Evolutionary conservation across 768 basidiomycete species (phyloP), one percentile per base, ranked within the genome.

Genomic region (Terana coerulea): DNA sequence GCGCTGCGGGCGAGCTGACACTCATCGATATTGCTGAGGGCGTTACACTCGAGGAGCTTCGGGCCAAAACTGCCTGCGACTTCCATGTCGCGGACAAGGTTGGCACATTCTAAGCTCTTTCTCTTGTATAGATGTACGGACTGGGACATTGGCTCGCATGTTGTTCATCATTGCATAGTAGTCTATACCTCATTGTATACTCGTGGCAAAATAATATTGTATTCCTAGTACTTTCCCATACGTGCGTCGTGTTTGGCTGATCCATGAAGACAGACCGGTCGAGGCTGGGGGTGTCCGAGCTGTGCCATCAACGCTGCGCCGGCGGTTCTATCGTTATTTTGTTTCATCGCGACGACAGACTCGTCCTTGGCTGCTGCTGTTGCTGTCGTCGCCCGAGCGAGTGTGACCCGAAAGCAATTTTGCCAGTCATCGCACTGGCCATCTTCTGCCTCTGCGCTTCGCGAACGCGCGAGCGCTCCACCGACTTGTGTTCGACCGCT

Each of bases 11-110:
- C 15, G 75, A 74, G 59, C 72, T 97, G 66, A 79, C 80, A 42
- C 72, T 97, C 60, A 80, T 78, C 42, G 94, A 95, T 66, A 62
- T 94, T 43, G 90, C 90, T 15, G 81, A 88, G 59, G 93, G 91
- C 8, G 81, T 84, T 15, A 83, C 83, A 8, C 64, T 95, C 45
- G 90, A 91, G 37, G 89, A 94, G 64, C 80, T 95, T 36, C 80
- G 75, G 66, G 78, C 80, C 22, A 91, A 91, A 77, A 97, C 94
- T 1, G 88, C 78, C 5, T 86, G 85, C 43, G 81, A 85, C 39
- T 95, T 93, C 72, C 77, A 77, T 53, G 76, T 86, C 17, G 65
- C 76, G 55, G 70, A 70, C 44, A 64, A 77, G 33, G 50, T 87
- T 22, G 79, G 79, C 33, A 73, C 65, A 25, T 73, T 78, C 61